Conservation (phyloP, 305 asterid genomes). For the Solanum hybrid region DNA sequence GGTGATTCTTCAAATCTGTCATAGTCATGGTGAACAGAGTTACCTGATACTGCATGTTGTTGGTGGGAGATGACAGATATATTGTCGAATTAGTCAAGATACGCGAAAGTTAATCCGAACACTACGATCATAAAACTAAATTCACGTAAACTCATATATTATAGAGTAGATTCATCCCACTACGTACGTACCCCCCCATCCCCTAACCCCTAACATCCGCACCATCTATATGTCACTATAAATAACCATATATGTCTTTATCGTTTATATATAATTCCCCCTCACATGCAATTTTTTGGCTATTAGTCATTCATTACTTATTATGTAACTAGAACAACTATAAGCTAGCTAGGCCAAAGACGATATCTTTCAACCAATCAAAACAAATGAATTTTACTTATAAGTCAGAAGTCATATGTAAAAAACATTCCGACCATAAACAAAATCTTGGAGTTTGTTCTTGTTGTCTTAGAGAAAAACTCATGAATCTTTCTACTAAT, state of each 20-base stretch:
- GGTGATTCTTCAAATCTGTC: neutral
- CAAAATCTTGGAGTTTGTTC: conserved; percentile 1
- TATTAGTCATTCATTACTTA: neutral
- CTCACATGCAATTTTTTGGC: neutral
- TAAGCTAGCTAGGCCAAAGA: neutral
- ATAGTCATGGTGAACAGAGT: neutral
- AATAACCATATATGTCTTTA: neutral
- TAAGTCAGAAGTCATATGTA: neutral
- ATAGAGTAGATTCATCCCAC: no score
- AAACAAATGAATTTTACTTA: neutral
- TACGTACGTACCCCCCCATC: neutral
- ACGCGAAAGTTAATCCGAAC: no score
- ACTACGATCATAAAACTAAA: no score
- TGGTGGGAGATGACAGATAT: neutral
- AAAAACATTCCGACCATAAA: neutral
- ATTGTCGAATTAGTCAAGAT: neutral
- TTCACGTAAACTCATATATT: no score
- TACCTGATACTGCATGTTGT: neutral
- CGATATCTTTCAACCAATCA: neutral
- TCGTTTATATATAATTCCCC: neutral
- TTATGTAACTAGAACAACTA: neutral
- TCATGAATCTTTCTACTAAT: neutral
- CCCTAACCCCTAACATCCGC: neutral
- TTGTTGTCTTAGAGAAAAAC: conserved; percentile 3
- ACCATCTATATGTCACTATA: neutral